Evolutionary conservation across 1,284 basidiomycete species (phyloP).

Genomic region (Cryptococcus sp.): DNA sequence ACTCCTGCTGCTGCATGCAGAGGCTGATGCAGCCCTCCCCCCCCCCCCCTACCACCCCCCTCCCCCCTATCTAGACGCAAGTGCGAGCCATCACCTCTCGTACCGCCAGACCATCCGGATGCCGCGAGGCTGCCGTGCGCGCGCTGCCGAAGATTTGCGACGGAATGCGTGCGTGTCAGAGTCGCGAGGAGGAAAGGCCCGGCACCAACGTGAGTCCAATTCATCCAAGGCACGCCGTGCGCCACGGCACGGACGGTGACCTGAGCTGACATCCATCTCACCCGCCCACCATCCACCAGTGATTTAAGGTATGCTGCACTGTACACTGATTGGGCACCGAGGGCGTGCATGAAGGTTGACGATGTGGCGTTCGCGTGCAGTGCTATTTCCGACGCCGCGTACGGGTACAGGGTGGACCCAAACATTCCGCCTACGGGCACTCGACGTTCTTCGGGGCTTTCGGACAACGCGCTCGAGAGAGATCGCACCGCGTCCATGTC

Average conservation of each 20-base stretch:
- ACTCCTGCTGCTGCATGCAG: background rate
- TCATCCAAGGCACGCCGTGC: too few relatives aligned
- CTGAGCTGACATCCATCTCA: background rate
- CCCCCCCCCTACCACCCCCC: background rate
- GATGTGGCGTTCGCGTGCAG: too few relatives aligned
- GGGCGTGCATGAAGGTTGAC: too few relatives aligned
- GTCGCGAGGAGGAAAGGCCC: constrained; percentile 39
- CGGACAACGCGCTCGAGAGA: background rate
- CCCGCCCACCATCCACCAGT: too few relatives aligned
- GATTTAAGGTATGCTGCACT: constrained; percentile 24
- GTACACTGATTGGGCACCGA: too few relatives aligned
- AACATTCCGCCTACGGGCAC: background rate
- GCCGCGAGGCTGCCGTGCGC: constrained; percentile 43
- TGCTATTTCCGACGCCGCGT: constrained; percentile 34
- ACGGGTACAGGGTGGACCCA: constrained; percentile 19
- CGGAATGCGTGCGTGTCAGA: constrained; percentile 39
- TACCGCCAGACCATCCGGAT: constrained; percentile 40
- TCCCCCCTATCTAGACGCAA: too few relatives aligned
- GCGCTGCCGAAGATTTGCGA: constrained; percentile 40
- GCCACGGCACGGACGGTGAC: background rate
- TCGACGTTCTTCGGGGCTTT: constrained; percentile 2
- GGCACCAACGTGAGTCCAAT: constrained; percentile 33
- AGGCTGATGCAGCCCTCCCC: background rate
- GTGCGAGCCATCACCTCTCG: constrained; percentile 44
- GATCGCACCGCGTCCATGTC: too few relatives aligned